Evolutionary conservation across 352 stramenopile genomes (phyloP), one percentile per base, ranked within the genome.

Genomic region (Thraustochytrium striatum): DNA sequence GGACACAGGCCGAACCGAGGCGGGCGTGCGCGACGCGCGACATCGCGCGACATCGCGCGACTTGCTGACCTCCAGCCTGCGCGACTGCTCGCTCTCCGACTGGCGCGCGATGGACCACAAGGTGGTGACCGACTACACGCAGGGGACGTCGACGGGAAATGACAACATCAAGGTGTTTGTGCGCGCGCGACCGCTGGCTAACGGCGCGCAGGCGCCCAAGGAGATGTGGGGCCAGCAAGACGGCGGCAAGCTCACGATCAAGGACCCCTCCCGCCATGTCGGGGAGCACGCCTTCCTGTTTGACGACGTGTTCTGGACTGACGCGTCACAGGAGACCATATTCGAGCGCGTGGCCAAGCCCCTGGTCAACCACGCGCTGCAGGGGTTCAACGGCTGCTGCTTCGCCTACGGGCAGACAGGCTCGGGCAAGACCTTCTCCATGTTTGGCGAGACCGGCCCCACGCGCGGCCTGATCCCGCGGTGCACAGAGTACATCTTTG

Each of bases 361-460:
- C 8, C 85, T 96, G 35, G 89, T 97, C 2, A 90, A 96, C 69
- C 93, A 96, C 57, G 88, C 91, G 3, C 79, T 97, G 81, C 89
- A 90, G 61, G 92, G 92, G 33, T 96, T 95, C 85, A 96, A 97
- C 81, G 92, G 89, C 50, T 97, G 92, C 82, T 96, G 91, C 75
- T 97, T 97, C 82, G 92, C 92, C 7, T 96, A 95, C 72, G 91
- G 91, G 0, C 89, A 94, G 70, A 95, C 91, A 25, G 91, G 0
- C 91, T 93, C 82, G 89, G 91, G 90, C 89, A 85, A 84, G 72
- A 84, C 78, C 79, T n/a, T 85, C 41, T 83, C 73, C 70, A 96
- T 97, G 61, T 97, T 96, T 86, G 92, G 92, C 3, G 86, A 94
- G 61, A 83, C 79, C 35, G 90, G 88, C 33, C 90, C 94, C 39